Evolutionary conservation across 2,329 filamentous ascomycete genomes (phyloP), one percentile per base, ranked within the genome.

Genomic region (Blastomyces gilchristii): DNA sequence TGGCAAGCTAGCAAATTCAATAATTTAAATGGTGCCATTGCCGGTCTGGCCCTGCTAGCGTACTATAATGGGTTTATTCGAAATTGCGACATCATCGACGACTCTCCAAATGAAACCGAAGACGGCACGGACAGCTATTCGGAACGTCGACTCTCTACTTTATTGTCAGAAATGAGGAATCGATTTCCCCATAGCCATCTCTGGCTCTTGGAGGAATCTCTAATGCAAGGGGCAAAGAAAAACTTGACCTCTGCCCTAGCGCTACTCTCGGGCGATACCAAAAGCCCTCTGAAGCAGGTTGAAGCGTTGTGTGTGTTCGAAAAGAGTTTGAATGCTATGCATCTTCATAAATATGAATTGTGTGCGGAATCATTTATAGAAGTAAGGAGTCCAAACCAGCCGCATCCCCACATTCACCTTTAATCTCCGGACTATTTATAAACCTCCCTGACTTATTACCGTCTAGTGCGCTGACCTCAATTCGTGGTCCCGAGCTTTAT

Each of bases 11-110:
- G 90, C 28, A 86, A 87, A 59, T 94, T 92, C 73, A 78, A 87
- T 65, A 96, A 96, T 73, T 84, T 97, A 70, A 95, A 97, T 71
- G 93, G 92, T n/a, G 93, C 90, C 7, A 87, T 97, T 71, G 87
- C 92, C 0, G 90, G 88, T 0, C 81, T 97, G 50, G 83, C 90
- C 34, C 79, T 97, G 0, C 81, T 97, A 18, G 87, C 85, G 0
- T 97, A 91, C 75, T 96, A 97, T 76, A 96, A 96, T 71, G 89
- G 88, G 6, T 83, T 96, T 41, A 82, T 95, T 18, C 90, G 89
- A 1, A 88, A 91, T 68, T 90, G 91, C 65, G 94, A 99, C 72
- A 97, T 99, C 62, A 80, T 96, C 18, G 87, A 90, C 0, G 82
- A 79, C 62, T 69, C 68, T 16, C n/a, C 41, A 3, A 66, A 69